Conservation (phyloP, 2,329 filamentous ascomycete genomes). For the Plenodomus biglobosus region DNA sequence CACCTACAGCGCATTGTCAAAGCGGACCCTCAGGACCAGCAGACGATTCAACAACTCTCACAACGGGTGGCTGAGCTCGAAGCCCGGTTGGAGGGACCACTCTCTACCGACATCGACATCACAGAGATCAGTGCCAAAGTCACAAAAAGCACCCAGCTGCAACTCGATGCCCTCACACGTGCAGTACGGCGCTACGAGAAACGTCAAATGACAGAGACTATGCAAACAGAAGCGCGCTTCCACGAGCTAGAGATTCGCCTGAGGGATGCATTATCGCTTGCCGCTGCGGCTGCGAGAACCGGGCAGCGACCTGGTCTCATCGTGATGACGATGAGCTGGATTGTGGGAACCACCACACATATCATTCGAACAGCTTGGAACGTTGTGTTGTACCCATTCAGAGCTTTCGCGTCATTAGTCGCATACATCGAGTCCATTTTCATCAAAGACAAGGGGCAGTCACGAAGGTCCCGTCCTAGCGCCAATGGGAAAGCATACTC, state of each 20-base stretch:
- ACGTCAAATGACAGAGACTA: conserved; percentile 71
- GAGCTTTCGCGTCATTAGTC: conserved; percentile 16
- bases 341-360: conserved; percentile 21
- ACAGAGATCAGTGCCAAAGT: conserved; percentile 56
- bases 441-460: conserved; percentile 23
- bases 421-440: conserved; percentile 23
- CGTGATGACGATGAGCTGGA: conserved; percentile 32
- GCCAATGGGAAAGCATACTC: not conserved
- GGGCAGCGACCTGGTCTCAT: conserved; percentile 41
- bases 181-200: conserved; percentile 92
- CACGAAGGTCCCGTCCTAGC: conserved; percentile 3
- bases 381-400: conserved; percentile 37
- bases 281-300: conserved; percentile 62
- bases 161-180: conserved; percentile 84
- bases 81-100: conserved; percentile 52
- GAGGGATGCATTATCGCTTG: conserved; percentile 77
- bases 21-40: conserved; percentile 22
- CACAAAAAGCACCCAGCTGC: conserved; percentile 69
- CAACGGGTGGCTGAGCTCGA: conserved; percentile 72
- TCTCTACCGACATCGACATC: conserved; percentile 44
- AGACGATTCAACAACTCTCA: conserved; percentile 48
- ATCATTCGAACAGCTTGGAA: conserved; percentile 29
- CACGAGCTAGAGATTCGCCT: conserved; percentile 70
- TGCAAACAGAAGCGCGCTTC: conserved; percentile 75
- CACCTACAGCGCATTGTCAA: conserved; percentile 74